phyloP scores from a whole-genome alignment of 2,329 filamentous ascomycete species.

The Thelonectria rubi region DNA sequence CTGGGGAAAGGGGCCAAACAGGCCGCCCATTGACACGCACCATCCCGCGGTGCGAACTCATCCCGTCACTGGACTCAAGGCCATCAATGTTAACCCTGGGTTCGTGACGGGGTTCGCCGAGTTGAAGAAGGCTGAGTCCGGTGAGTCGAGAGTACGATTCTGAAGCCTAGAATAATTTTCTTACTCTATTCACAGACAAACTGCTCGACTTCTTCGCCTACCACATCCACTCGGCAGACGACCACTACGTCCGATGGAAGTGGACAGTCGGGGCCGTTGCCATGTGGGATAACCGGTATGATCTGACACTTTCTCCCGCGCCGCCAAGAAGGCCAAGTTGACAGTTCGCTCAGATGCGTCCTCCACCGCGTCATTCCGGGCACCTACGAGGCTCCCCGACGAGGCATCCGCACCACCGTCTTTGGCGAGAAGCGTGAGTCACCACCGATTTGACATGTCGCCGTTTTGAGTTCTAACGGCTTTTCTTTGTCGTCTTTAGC shows the following conservation, averaged over 20 bases:
- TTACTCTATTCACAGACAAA: constrained; percentile 15
- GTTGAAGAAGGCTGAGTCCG: constrained; percentile 58
- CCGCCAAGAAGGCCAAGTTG: background rate
- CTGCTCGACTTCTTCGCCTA: constrained; percentile 56
- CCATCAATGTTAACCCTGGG: constrained; percentile 56
- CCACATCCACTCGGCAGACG: constrained; percentile 59
- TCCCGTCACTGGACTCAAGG: constrained; percentile 57
- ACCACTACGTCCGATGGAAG: constrained; percentile 60
- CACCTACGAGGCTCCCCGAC: constrained; percentile 26
- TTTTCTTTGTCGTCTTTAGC: background rate
- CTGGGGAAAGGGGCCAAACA: constrained; percentile 30
- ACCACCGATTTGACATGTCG: too few relatives aligned
- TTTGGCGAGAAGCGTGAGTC: constrained; percentile 27
- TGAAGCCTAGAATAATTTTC: background rate
- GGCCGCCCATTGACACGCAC: constrained; percentile 57
- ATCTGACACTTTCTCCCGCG: background rate
- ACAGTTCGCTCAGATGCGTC: constrained; percentile 2
- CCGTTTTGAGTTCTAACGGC: background rate
- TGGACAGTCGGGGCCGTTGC: constrained; percentile 59
- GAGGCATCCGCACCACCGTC: constrained; percentile 25
- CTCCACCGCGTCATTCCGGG: constrained; percentile 29
- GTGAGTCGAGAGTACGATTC: constrained; percentile 41
- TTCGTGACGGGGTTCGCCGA: constrained; percentile 60
- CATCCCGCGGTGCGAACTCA: constrained; percentile 60
- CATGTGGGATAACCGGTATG: constrained; percentile 58